phyloP scores from a whole-genome alignment of 164 flowering plant genomes.

The Annona cherimola region DNA sequence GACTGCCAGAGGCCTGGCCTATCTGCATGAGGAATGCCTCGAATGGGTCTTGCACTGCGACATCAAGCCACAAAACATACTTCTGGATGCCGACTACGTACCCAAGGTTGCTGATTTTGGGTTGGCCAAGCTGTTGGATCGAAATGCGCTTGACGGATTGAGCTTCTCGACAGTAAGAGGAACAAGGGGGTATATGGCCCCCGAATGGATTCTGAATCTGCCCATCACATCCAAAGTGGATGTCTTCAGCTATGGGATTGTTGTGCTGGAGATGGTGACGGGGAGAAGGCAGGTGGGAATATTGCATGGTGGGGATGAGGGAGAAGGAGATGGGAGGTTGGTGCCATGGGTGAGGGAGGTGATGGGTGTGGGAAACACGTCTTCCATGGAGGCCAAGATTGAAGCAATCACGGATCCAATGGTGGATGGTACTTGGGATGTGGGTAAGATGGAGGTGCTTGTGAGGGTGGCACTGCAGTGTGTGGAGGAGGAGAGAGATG shows the following conservation, averaged over 20 bases:
- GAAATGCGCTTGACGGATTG: constrained; percentile 6
- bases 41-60: constrained; percentile 42
- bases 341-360: constrained; percentile 9
- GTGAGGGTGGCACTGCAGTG: constrained; percentile 4
- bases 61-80: constrained; percentile 36
- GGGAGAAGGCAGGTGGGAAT: constrained; percentile 7
- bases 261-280: constrained; percentile 24
- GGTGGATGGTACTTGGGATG: not conserved
- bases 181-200: constrained; percentile 45
- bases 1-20: constrained; percentile 33
- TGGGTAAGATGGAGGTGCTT: constrained; percentile 4
- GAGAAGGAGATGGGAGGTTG: not conserved
- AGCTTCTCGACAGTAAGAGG: constrained; percentile 33
- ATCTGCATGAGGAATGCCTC: constrained; percentile 36
- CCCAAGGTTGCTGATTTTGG: constrained; percentile 43
- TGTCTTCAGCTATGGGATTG: constrained; percentile 45
- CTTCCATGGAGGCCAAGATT: not conserved
- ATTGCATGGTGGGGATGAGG: not conserved
- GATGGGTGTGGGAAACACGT: not conserved
- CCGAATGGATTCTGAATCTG: constrained; percentile 33
- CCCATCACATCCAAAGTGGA: constrained; percentile 36
- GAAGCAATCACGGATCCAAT: constrained; percentile 3
- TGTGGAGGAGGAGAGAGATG: constrained; percentile 8
- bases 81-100: constrained; percentile 19
- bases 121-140: constrained; percentile 21